These are phyloP conservation scores for Arbutus unedo DNA, from an alignment of 148 eudicot genomes.

Conservation along the genomic window DNA sequence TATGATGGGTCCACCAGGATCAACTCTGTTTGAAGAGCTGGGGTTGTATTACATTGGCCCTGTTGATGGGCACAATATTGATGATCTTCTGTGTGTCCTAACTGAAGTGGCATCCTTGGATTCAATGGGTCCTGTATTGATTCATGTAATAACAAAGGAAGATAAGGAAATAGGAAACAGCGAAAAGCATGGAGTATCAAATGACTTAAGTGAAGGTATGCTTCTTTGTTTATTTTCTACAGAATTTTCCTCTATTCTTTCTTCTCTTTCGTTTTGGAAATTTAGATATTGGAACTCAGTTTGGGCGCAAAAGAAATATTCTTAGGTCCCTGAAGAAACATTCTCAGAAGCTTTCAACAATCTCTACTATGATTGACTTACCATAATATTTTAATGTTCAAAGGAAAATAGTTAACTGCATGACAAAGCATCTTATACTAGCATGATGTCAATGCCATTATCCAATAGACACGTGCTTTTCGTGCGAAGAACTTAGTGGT, in stretches of 20 bases:
- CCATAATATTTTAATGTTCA: background rate
- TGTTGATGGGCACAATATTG: constrained; percentile 81
- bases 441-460: background rate
- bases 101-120: constrained; percentile 82
- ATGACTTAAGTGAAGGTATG: constrained; percentile 38
- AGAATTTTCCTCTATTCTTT: background rate
- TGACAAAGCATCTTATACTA: constrained; percentile 1
- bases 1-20: constrained; percentile 86
- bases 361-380: background rate
- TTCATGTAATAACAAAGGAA: constrained; percentile 80
- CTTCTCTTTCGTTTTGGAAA: background rate
- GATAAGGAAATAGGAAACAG: constrained; percentile 27
- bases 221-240: background rate
- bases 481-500: background rate
- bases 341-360: background rate
- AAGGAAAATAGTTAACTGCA: background rate
- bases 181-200: constrained; percentile 21
- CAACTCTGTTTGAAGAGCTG: constrained; percentile 91
- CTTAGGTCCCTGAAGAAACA: background rate
- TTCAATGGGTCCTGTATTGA: constrained; percentile 86
- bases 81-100: constrained; percentile 78
- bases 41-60: constrained; percentile 96
- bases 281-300: background rate
- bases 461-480: background rate
- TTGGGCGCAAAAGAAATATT: background rate